A percentile compares a stretch with the other conserved stretches of the same genome.
phyloP scores from a whole-genome alignment of 2,329 filamentous ascomycete species.

The Ceratocystis lukuohia region DNA sequence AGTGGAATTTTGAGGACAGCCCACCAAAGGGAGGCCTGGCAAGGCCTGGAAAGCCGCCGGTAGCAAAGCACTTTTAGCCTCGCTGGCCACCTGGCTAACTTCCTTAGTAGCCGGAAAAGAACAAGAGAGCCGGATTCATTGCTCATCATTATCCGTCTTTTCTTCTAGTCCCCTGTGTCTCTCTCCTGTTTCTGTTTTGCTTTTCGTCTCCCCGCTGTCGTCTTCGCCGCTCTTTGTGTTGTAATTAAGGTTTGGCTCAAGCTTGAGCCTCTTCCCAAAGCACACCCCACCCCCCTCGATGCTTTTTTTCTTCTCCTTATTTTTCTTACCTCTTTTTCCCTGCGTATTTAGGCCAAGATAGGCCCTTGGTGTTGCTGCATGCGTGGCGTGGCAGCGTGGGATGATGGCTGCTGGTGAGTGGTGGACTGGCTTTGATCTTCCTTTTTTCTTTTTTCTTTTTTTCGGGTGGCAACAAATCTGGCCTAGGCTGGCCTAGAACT shows the following conservation, averaged over 20 bases:
- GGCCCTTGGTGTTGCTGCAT: too few species aligned
- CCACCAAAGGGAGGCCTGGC: too few species aligned
- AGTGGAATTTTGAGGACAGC: too few species aligned
- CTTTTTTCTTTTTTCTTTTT: neutral
- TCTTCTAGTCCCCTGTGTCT: neutral
- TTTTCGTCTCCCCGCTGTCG: neutral
- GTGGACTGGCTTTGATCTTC: neutral
- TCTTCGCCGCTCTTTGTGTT: neutral
- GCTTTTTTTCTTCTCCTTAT: neutral
- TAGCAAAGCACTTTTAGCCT: neutral
- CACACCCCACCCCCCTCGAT: neutral
- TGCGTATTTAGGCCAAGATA: neutral
- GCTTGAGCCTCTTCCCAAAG: neutral
- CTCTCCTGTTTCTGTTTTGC: neutral
- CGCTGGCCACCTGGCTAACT: neutral
- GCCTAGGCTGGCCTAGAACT: too few species aligned
- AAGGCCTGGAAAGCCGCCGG: neutral
- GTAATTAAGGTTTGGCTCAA: conserved; percentile 2
- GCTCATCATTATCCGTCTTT: neutral
- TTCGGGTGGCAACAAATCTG: neutral
- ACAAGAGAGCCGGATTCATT: too few species aligned
- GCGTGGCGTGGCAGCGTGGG: neutral
- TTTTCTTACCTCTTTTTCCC: neutral
- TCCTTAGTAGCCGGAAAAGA: neutral
- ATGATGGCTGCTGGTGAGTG: neutral